Percentiles rank a stretch among this genome's conserved stretches.
phyloP scores from a whole-genome alignment of 495 filamentous ascomycete genomes.

The Venustampulla echinocandica region DNA sequence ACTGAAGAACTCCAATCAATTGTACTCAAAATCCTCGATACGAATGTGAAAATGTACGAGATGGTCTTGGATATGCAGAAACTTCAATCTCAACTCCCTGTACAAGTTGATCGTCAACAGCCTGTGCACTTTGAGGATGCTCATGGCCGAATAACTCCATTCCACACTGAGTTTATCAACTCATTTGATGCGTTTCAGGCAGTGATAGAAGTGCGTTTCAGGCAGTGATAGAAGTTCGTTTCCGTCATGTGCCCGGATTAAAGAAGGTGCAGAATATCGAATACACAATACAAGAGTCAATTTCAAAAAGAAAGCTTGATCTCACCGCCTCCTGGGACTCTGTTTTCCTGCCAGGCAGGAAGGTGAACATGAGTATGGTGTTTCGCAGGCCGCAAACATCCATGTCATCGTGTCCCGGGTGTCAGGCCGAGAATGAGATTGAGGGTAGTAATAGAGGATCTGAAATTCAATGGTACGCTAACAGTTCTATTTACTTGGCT shows the following conservation, averaged over 20 bases:
- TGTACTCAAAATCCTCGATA: neutral
- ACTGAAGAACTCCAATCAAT: no score
- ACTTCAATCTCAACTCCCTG: conserved; percentile 19
- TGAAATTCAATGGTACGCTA: no score
- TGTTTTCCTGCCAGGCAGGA: conserved; percentile 22
- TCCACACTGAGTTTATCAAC: conserved; percentile 24
- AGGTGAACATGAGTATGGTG: conserved; percentile 28
- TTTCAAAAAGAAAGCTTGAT: conserved; percentile 18
- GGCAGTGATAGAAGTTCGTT: neutral
- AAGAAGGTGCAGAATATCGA: conserved; percentile 17
- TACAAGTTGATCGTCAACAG: conserved; percentile 26
- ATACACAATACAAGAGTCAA: conserved; percentile 24
- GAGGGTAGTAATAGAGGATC: no score
- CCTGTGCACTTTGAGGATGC: conserved; percentile 28
- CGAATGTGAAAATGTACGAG: conserved; percentile 24
- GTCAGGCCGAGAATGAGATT: neutral
- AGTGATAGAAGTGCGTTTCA: neutral
- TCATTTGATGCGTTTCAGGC: conserved; percentile 14
- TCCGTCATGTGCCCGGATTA: neutral
- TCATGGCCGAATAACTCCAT: conserved; percentile 19
- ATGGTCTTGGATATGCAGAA: conserved; percentile 23
- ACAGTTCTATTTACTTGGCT: no score
- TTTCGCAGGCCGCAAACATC: conserved; percentile 5
- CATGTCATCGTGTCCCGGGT: neutral
- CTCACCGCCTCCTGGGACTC: conserved; percentile 18